Percentiles rank a stretch among this genome's conserved stretches.
Conservation (phyloP, 306 rosid species). For the Pyrus pyrifolia region DNA sequence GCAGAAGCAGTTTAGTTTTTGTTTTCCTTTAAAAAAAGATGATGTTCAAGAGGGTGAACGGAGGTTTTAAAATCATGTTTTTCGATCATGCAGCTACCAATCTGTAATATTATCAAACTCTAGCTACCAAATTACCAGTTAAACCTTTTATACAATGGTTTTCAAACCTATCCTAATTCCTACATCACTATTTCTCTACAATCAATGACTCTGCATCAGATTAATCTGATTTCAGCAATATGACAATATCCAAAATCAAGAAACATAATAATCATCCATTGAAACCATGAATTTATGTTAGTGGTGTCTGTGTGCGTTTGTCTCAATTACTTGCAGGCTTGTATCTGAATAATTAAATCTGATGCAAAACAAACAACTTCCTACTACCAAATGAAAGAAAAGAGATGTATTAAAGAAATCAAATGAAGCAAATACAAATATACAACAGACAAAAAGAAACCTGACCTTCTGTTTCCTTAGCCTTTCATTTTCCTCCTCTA, state of each 20-base stretch:
- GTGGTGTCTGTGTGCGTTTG: not conserved
- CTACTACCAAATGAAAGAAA: not conserved
- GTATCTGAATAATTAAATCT: not conserved
- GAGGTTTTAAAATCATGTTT: not conserved
- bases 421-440: slow-evolving; percentile 6
- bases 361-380: not conserved
- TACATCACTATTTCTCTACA: not conserved
- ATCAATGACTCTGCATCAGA: not conserved
- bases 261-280: not conserved
- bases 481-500: slow-evolving; percentile 91
- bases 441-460: slow-evolving; percentile 16
- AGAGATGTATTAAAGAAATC: not conserved
- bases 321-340: not conserved
- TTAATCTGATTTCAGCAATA: not conserved
- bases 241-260: not conserved
- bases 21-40: not conserved
- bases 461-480: slow-evolving; percentile 82
- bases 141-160: not conserved
- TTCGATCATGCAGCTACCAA: not conserved
- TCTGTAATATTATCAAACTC: not conserved
- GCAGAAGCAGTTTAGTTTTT: not conserved
- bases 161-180: not conserved
- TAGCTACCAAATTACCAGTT: not conserved
- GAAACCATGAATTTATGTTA: not conserved
- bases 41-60: not conserved